A percentile compares a stretch with the other conserved stretches of the same genome.
Conservation (phyloP, 225 moss, liverwort and hornwort genomes). For the Marchantia polymorpha region DNA sequence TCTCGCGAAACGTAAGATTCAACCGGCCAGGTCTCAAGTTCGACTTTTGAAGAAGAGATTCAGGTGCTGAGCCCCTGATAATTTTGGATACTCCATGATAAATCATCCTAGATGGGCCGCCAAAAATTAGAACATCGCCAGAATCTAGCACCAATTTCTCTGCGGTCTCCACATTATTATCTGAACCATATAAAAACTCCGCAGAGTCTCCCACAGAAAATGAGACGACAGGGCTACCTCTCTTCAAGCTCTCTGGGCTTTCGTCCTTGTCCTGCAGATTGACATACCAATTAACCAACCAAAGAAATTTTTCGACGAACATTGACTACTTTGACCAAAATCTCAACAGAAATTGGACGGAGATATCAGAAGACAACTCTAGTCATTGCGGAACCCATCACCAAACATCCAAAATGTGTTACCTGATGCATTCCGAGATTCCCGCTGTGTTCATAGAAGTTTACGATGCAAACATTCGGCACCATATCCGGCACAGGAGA, state of each 20-base stretch:
- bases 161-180: constrained; percentile 51
- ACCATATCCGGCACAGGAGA: constrained; percentile 54
- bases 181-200: constrained; percentile 67
- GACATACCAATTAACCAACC: background rate
- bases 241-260: constrained; percentile 73
- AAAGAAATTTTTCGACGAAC: background rate
- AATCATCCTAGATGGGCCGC: constrained; percentile 81
- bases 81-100: constrained; percentile 72
- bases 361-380: background rate
- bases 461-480: constrained; percentile 75
- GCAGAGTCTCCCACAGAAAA: constrained; percentile 90
- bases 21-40: constrained; percentile 80
- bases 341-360: background rate
- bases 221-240: constrained; percentile 75
- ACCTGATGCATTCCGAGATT: constrained; percentile 96
- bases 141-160: constrained; percentile 72
- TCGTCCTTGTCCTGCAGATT: constrained; percentile 81
- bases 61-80: constrained; percentile 56
- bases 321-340: background rate
- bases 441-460: constrained; percentile 82
- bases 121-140: constrained; percentile 88
- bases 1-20: constrained; percentile 79
- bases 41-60: constrained; percentile 53
- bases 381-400: background rate
- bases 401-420: background rate